These are phyloP conservation scores for Aspergillus terreus DNA, from an alignment of 2,329 filamentous ascomycete genomes.

Conservation along the genomic window DNA sequence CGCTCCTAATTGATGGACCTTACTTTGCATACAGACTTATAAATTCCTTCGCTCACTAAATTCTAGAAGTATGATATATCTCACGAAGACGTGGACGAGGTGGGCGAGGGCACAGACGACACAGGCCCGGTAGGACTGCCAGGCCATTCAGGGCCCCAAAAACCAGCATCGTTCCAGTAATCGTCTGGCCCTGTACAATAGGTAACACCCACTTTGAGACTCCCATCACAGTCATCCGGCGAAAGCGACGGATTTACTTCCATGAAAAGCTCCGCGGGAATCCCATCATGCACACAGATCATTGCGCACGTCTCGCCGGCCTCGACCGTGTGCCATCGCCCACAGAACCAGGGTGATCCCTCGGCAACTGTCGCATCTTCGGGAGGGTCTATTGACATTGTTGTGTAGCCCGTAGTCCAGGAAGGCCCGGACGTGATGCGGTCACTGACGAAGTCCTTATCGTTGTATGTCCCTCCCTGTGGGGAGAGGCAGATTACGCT, in stretches of 20 bases:
- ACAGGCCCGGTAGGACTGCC: background rate
- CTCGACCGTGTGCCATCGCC: constrained; percentile 14
- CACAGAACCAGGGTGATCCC: constrained; percentile 16
- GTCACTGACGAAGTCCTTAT: background rate
- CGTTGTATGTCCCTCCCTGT: constrained; percentile 2
- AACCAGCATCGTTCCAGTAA: constrained; percentile 3
- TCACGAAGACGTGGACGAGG: too few species aligned
- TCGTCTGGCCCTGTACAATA: constrained; percentile 15
- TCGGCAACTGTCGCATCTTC: constrained; percentile 14
- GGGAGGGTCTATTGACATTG: constrained; percentile 6
- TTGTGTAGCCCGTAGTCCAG: constrained; percentile 3
- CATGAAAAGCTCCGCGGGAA: constrained; percentile 14
- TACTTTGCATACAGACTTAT: too few species aligned
- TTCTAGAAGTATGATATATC: too few species aligned
- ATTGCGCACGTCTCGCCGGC: constrained; percentile 15
- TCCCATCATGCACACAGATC: constrained; percentile 15
- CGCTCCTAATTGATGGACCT: too few species aligned
- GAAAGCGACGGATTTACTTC: constrained; percentile 17
- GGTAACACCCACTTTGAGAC: constrained; percentile 7
- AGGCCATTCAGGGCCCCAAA: background rate
- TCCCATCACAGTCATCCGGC: constrained; percentile 6
- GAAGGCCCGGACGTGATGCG: background rate
- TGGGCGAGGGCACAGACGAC: background rate
- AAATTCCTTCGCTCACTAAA: too few species aligned
- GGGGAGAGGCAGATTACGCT: constrained; percentile 8